phyloP scores from a whole-genome alignment of 148 eudicot species.

The Salicornia ramosissima region DNA sequence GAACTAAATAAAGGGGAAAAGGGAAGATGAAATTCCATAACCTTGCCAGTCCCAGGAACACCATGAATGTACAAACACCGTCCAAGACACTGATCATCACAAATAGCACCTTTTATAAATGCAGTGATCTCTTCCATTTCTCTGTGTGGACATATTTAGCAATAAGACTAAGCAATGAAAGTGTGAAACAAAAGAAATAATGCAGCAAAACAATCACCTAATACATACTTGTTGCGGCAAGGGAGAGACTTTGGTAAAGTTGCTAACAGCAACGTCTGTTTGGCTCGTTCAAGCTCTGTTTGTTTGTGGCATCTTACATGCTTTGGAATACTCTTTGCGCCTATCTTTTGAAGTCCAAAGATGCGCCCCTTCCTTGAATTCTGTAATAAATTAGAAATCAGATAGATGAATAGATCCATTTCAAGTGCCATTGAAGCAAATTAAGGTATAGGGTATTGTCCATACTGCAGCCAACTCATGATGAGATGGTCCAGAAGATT shows the following conservation, averaged over 20 bases:
- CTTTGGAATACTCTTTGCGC: slow-evolving; percentile 75
- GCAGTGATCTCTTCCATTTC: slow-evolving; percentile 89
- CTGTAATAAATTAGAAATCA: slow-evolving; percentile 32
- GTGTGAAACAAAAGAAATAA: not conserved
- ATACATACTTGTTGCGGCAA: slow-evolving; percentile 72
- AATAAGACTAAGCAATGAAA: too few relatives aligned
- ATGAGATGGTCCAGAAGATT: slow-evolving; percentile 34
- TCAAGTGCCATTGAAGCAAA: slow-evolving; percentile 9
- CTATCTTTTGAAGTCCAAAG: slow-evolving; percentile 85
- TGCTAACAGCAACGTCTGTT: slow-evolving; percentile 74
- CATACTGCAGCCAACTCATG: slow-evolving; percentile 84
- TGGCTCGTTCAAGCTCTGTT: slow-evolving; percentile 92
- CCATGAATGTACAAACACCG: slow-evolving; percentile 98
- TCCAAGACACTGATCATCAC: slow-evolving; percentile 93
- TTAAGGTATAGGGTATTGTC: slow-evolving; percentile 2
- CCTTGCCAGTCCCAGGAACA: slow-evolving; percentile 99
- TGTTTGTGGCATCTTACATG: slow-evolving; percentile 86
- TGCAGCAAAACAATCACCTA: not conserved
- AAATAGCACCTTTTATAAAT: slow-evolving; percentile 78
- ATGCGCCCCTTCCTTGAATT: slow-evolving; percentile 74
- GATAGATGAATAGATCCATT: slow-evolving; percentile 12
- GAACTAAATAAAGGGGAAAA: not conserved
- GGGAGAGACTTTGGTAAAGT: slow-evolving; percentile 92
- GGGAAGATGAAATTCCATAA: slow-evolving; percentile 18
- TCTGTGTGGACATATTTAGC: slow-evolving; percentile 38